Percentiles rank a stretch among this genome's conserved stretches.
phyloP scores from a whole-genome alignment of 306 rosid species.

The Vigna hirtella region DNA sequence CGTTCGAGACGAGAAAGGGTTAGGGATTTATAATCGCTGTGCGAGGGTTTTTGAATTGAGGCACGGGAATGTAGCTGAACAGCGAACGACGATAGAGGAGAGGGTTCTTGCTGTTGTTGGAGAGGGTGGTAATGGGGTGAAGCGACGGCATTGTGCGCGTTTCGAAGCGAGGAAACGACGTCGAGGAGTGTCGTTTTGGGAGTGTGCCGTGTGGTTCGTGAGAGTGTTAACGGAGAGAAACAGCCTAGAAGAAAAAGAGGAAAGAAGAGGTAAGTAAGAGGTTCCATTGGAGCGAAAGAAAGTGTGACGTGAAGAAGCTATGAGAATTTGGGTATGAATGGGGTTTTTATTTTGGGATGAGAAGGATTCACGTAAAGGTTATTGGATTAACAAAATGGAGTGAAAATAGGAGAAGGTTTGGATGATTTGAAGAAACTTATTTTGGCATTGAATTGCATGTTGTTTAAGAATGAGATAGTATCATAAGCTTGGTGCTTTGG shows the following conservation, averaged over 20 bases:
- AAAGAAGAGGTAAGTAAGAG: constrained; percentile 4
- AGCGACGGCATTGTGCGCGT: constrained; percentile 37
- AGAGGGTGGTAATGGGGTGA: neutral
- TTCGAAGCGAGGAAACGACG: constrained; percentile 56
- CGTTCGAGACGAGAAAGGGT: constrained; percentile 67
- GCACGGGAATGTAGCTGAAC: constrained; percentile 62
- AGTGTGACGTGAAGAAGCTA: neutral
- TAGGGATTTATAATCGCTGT: constrained; percentile 60
- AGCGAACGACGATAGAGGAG: constrained; percentile 33
- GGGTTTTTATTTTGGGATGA: constrained; percentile 29
- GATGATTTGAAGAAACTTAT: constrained; percentile 43
- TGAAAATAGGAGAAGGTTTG: constrained; percentile 50
- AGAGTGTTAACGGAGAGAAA: constrained; percentile 17
- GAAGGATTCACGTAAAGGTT: constrained; percentile 5
- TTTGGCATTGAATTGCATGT: neutral
- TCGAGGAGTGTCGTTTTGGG: constrained; percentile 61
- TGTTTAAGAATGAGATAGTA: neutral
- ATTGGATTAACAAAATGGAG: constrained; percentile 10
- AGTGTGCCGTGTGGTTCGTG: constrained; percentile 44
- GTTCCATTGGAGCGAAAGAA: constrained; percentile 26
- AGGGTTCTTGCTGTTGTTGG: neutral
- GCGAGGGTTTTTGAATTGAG: constrained; percentile 52
- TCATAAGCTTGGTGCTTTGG: constrained; percentile 41
- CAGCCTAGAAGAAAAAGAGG: constrained; percentile 29
- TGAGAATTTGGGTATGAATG: neutral